Evolutionary conservation across 1,284 basidiomycete species (phyloP).

Genomic region (Termitomyces sp.): DNA sequence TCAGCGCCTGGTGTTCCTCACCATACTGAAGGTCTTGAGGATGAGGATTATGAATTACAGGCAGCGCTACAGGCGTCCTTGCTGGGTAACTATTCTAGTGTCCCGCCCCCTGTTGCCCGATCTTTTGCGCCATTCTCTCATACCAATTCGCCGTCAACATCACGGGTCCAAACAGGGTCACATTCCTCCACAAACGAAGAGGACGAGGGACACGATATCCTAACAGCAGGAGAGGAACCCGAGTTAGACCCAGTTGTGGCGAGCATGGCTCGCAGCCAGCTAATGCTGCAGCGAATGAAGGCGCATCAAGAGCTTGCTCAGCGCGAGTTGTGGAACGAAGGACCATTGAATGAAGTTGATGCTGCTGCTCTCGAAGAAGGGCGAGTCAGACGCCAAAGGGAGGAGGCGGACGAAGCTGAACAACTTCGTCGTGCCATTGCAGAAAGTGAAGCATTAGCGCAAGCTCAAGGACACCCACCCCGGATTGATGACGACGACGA

Average conservation of each 20-base stretch:
- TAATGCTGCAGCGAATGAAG: conserved; percentile 60
- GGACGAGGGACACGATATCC: background rate
- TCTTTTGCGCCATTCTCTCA: conserved; percentile 11
- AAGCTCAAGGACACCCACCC: conserved; percentile 26
- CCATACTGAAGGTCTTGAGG: conserved; percentile 49
- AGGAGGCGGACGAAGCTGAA: conserved; percentile 54
- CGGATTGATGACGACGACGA: conserved; percentile 51
- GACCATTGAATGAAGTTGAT: conserved; percentile 19
- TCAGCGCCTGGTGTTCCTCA: conserved; percentile 8
- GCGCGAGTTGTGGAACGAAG: conserved; percentile 50
- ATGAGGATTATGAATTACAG: conserved; percentile 86
- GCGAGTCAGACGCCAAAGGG: conserved; percentile 24
- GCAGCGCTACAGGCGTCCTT: conserved; percentile 79
- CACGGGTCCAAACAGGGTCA: conserved; percentile 15
- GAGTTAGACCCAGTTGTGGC: conserved; percentile 56
- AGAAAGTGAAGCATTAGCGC: conserved; percentile 54
- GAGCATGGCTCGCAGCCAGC: conserved; percentile 60
- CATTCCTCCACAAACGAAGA: conserved; percentile 14
- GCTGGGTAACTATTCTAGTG: conserved; percentile 21
- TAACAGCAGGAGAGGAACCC: conserved; percentile 9
- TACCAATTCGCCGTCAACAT: conserved; percentile 10
- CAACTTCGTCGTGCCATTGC: conserved; percentile 59
- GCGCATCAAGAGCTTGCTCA: conserved; percentile 67
- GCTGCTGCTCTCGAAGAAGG: conserved; percentile 24
- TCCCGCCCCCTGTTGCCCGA: conserved; percentile 23